Base-by-base conservation (phyloP, 2,329 filamentous ascomycete species). In the Claviceps pusilla region DNA sequence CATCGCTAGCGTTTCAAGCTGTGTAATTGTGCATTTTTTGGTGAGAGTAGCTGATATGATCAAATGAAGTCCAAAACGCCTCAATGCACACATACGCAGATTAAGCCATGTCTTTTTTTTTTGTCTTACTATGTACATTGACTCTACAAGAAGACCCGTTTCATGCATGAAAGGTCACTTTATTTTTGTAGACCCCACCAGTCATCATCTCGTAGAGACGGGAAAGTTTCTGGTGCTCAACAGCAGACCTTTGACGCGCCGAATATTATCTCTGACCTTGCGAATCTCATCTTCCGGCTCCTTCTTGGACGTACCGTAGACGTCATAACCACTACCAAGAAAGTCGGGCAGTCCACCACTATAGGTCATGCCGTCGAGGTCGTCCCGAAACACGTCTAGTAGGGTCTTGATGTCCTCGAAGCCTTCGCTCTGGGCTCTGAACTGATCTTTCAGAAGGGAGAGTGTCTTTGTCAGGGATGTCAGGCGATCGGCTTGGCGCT, bases 201-300 rank as follows among this genome's bases (percentile, higher is more conserved):
- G 9, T 31, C 12, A 47, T 31, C 51, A 68, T 58, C 64, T 64
- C 39, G 69, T 64, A 43, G 70, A 71, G 3, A 69, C 62, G n/a
- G 83, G 84, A 59, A 91, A 91, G 61, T 80, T 87, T 62, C 84
- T 79, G 4, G 87, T 79, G 62, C 82, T 88, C 54, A 94, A 68
- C 60, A 93, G 71, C 11, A 88, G 79, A 1, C 87, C 87, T 72
- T 94, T 94, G 46, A 93, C 79, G 55, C 85, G 78, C 59, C 87
- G 73, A 52, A 94, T 90, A 57, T 84, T 86, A 59, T 81, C 81
- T 69, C 86, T 87, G 24, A 87, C 75, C 64, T 79, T 81, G 58
- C 80, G 80, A 61, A 89, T 82, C 68, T 87, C 84, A 67, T 91
- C 86, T 57, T 82, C 77, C 35, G 77, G 76, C 61, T 81, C 81